Percentiles rank a stretch among this genome's conserved stretches.
These are phyloP conservation scores for Flaveria bidentis DNA, from an alignment of 129 eudicot genomes.

Conservation along the genomic window DNA sequence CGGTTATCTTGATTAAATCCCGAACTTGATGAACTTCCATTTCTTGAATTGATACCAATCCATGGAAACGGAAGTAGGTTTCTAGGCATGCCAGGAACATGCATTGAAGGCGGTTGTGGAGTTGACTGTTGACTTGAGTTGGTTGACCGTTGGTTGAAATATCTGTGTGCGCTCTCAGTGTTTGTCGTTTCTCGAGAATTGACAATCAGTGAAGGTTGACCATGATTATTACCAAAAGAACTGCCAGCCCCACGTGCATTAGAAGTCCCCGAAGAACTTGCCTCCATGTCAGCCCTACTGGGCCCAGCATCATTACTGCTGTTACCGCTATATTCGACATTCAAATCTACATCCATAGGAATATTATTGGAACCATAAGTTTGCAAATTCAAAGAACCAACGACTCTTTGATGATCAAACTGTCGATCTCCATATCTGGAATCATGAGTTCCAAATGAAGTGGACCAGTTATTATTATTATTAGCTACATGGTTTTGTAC, in stretches of 20 bases:
- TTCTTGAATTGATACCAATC: conserved; percentile 48
- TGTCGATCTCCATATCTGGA: conserved; percentile 37
- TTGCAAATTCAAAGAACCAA: conserved; percentile 30
- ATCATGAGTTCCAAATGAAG: conserved; percentile 34
- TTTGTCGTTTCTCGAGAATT: conserved; percentile 30
- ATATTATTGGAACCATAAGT: conserved; percentile 29
- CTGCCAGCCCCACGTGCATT: conserved; percentile 41
- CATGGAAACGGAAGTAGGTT: conserved; percentile 43
- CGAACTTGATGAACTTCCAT: conserved; percentile 54
- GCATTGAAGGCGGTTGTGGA: conserved; percentile 37
- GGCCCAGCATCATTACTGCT: conserved; percentile 30
- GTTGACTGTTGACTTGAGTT: conserved; percentile 32
- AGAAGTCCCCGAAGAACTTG: conserved; percentile 39
- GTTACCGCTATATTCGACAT: conserved; percentile 38
- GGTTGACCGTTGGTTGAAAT: conserved; percentile 26
- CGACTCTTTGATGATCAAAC: conserved; percentile 35
- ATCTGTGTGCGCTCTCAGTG: conserved; percentile 46
- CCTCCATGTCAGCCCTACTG: conserved; percentile 30
- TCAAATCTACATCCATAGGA: conserved; percentile 42
- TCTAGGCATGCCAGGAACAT: conserved; percentile 48
- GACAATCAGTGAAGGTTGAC: conserved; percentile 33
- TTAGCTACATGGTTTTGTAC: conserved; percentile 35
- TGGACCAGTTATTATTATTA: conserved; percentile 36
- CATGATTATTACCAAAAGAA: conserved; percentile 46
- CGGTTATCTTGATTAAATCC: conserved; percentile 52